Evolutionary conservation across 768 basidiomycete genomes (phyloP).

Genomic region (Russula olivacea): DNA sequence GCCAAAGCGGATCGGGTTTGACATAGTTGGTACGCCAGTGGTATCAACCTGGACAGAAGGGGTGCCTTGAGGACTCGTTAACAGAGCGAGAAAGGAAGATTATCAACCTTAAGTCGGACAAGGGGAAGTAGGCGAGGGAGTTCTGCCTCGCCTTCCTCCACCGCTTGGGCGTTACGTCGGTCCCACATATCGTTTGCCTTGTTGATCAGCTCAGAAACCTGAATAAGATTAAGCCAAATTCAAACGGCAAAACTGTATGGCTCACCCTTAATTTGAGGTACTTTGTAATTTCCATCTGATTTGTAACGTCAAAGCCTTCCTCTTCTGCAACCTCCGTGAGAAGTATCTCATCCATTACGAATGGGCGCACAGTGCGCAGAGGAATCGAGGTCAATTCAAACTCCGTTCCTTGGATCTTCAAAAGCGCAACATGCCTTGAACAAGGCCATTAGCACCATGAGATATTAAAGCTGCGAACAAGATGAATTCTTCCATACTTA

Average conservation of each 20-base stretch:
- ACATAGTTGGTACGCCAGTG: slow-evolving; percentile 83
- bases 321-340: slow-evolving; percentile 75
- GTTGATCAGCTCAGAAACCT: slow-evolving; percentile 77
- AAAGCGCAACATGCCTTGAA: slow-evolving; percentile 80
- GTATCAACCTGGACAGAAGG: slow-evolving; percentile 64
- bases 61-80: background rate
- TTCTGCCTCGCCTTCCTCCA: slow-evolving; percentile 55
- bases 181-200: slow-evolving; percentile 76
- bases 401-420: slow-evolving; percentile 83
- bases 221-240: background rate
- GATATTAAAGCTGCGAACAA: background rate
- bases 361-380: slow-evolving; percentile 88
- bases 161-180: slow-evolving; percentile 58
- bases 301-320: slow-evolving; percentile 66
- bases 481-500: slow-evolving; percentile 50
- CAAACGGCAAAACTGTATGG: slow-evolving; percentile 4
- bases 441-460: background rate
- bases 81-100: background rate
- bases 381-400: slow-evolving; percentile 83
- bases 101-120: slow-evolving; percentile 70
- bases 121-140: slow-evolving; percentile 76
- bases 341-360: slow-evolving; percentile 78
- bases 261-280: slow-evolving; percentile 67
- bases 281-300: slow-evolving; percentile 78
- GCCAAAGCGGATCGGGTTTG: slow-evolving; percentile 94